Evolutionary conservation across 495 filamentous ascomycete species (phyloP), one percentile per base, ranked within the genome.

Genomic region (Letharia lupina): DNA sequence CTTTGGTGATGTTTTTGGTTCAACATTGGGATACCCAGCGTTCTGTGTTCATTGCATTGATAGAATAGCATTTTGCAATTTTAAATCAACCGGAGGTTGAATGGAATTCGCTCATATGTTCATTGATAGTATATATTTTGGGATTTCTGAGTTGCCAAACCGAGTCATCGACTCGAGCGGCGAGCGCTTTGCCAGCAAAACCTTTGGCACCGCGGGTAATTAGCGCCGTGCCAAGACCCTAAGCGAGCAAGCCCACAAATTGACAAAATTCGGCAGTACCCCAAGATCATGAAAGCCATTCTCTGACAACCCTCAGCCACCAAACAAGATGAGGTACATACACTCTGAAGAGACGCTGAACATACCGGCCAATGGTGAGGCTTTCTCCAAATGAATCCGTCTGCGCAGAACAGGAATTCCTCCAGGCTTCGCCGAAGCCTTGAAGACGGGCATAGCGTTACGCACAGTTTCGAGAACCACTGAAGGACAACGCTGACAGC

Each of bases 321-420:
- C 59, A 78, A 80, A 76, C 84, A 94, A 88, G 79, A 96, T 96
- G 92, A 89, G 88, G 83, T 96, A 96, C 88, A 96, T 98, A 83
- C 91, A 97, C 84, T 93, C 90, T 75, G 82, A 89, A 82, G 93
- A 98, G 87, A 85, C 86, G 81, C 86, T 98, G 81, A 84, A 84
- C 73, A 89, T 98, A 79, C 94, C 95, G 69, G 91, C 96, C 77
- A 91, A 91, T 82, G 94, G 95, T 97, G 88, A 87, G 92, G 85
- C 4, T 9, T n/a, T 71, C 68, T 74, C 63, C 23, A 71, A 68
- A 72, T 65, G 33, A 50, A 48, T 42, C 52, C 50, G 20, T 40
- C 18, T 28, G 28, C 12, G 4, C 37, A 35, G 15, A 59, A n/a
- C 4, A 56, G 39, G 20, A 33, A 33, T 16, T 54, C n/a, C 5